These are phyloP conservation scores for Boletus subcaerulescens DNA, from an alignment of 768 basidiomycete species.

Conservation along the genomic window DNA sequence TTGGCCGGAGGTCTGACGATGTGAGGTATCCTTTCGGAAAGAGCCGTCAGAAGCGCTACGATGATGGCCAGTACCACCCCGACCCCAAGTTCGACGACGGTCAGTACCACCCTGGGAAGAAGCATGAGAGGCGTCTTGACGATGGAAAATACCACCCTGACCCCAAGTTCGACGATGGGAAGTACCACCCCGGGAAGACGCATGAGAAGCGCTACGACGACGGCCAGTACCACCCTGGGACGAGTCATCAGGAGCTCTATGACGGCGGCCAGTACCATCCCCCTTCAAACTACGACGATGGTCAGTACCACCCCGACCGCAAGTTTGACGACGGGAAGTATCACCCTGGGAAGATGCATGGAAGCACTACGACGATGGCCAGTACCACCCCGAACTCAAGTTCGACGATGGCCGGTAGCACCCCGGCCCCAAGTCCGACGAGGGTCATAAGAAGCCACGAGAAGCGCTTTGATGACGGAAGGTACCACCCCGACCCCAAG, in stretches of 20 bases:
- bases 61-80: conserved; percentile 17
- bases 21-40: neutral
- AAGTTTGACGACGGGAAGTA: neutral
- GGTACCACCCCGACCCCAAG: neutral
- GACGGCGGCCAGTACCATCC: neutral
- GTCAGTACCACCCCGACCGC: neutral
- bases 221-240: conserved; percentile 7
- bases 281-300: conserved; percentile 2
- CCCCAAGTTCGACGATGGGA: neutral
- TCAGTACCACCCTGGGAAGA: neutral
- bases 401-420: conserved; percentile 15
- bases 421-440: no score
- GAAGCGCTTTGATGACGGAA: neutral
- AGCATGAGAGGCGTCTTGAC: conserved; percentile 2
- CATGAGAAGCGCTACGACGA: neutral
- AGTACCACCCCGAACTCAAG: neutral
- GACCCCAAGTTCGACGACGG: conserved; percentile 12
- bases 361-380: neutral
- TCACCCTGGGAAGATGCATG: neutral
- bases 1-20: neutral
- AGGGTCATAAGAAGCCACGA: neutral
- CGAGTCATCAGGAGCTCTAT: no score
- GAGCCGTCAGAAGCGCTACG: conserved; percentile 7
- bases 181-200: neutral
- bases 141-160: conserved; percentile 5